Conservation (phyloP, 768 basidiomycete genomes). For the Galerina sulciceps region DNA sequence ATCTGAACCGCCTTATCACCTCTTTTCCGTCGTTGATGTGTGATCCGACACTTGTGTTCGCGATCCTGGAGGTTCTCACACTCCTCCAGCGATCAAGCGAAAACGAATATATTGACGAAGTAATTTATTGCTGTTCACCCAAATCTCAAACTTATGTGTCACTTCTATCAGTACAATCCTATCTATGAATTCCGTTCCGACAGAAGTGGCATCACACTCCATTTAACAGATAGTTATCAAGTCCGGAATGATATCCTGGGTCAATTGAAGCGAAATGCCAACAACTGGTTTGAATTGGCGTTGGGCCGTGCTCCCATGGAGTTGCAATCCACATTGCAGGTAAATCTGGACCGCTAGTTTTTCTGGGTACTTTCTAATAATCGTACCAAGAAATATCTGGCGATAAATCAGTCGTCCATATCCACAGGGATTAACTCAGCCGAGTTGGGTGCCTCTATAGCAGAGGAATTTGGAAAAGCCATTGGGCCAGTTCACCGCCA, state of each 20-base stretch:
- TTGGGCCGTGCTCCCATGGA: constrained; percentile 90
- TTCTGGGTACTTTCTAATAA: not conserved
- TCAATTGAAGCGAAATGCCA: constrained; percentile 74
- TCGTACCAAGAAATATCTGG: constrained; percentile 80
- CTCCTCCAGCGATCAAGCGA: constrained; percentile 87
- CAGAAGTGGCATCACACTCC: constrained; percentile 71
- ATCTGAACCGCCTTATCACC: constrained; percentile 82
- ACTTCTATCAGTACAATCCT: constrained; percentile 78
- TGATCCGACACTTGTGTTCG: constrained; percentile 83
- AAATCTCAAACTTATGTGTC: not conserved
- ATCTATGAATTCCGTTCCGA: constrained; percentile 83
- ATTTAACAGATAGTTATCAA: constrained; percentile 85
- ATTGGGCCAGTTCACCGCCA: constrained; percentile 80
- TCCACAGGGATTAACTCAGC: constrained; percentile 68
- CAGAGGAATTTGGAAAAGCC: constrained; percentile 82
- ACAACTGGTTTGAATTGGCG: constrained; percentile 85
- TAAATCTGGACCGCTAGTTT: constrained; percentile 31
- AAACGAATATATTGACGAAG: constrained; percentile 92
- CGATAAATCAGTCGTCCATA: constrained; percentile 64
- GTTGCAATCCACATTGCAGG: constrained; percentile 90
- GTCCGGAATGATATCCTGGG: constrained; percentile 84
- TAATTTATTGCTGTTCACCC: constrained; percentile 30
- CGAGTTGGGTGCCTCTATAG: constrained; percentile 91
- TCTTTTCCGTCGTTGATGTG: constrained; percentile 97
- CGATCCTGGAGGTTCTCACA: constrained; percentile 90